phyloP scores from a whole-genome alignment of 805 yeast species.

The Nadsonia fulvescens region DNA sequence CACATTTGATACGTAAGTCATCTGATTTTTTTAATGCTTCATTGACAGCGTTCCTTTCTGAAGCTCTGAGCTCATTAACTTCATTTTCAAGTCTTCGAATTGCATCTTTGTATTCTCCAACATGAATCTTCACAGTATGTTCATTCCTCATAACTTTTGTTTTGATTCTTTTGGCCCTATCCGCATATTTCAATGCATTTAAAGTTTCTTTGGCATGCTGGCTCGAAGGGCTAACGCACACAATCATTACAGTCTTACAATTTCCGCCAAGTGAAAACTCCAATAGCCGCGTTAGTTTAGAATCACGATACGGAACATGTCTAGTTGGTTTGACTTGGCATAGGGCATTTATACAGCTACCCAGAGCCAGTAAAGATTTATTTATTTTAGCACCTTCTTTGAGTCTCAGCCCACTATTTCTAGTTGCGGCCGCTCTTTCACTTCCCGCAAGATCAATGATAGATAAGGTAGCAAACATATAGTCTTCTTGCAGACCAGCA shows the following conservation, averaged over 20 bases:
- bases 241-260: constrained; percentile 92
- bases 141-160: constrained; percentile 62
- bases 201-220: constrained; percentile 84
- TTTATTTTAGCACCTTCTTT: constrained; percentile 91
- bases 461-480: constrained; percentile 61
- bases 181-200: constrained; percentile 80
- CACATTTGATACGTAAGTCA: too few relatives aligned
- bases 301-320: constrained; percentile 84
- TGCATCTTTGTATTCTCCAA: constrained; percentile 71
- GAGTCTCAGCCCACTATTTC: constrained; percentile 63
- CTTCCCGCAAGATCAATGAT: constrained; percentile 90
- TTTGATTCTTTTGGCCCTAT: constrained; percentile 78
- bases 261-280: constrained; percentile 87
- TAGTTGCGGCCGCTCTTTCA: constrained; percentile 83
- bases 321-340: constrained; percentile 49
- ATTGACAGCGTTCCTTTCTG: too few relatives aligned
- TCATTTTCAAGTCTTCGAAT: too few relatives aligned
- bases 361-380: constrained; percentile 71
- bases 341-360: constrained; percentile 84
- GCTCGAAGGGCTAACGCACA: constrained; percentile 76
- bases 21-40: too few relatives aligned
- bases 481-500: constrained; percentile 46
- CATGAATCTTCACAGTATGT: constrained; percentile 63
- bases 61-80: too few relatives aligned
- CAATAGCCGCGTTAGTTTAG: constrained; percentile 69